Percentiles rank a stretch among this genome's conserved stretches.
Conservation (phyloP, 768 basidiomycete genomes). For the Crepidotus variabilis region DNA sequence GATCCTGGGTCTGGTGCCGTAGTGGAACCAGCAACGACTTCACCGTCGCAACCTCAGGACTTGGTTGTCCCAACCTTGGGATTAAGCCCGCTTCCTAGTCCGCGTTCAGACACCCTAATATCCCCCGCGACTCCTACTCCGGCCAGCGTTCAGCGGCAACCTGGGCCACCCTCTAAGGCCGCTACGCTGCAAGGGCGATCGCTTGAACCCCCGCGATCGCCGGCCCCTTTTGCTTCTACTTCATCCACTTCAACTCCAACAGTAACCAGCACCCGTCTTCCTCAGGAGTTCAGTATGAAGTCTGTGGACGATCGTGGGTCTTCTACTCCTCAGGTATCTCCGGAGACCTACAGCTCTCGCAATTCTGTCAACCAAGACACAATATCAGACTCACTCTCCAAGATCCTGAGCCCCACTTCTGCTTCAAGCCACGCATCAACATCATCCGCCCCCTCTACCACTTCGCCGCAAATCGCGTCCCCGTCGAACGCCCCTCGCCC, state of each 20-base stretch:
- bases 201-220: constrained; percentile 17
- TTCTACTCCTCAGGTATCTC: background rate
- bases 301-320: background rate
- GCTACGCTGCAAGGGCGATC: constrained; percentile 8
- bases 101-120: background rate
- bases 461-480: background rate
- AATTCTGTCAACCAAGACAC: background rate
- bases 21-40: background rate
- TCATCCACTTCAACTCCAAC: constrained; percentile 27
- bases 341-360: background rate
- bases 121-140: constrained; percentile 25
- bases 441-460: background rate
- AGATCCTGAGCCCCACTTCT: background rate
- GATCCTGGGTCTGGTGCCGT: background rate
- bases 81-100: constrained; percentile 10
- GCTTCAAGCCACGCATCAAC: background rate
- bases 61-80: background rate
- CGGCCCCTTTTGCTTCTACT: constrained; percentile 17
- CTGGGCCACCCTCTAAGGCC: background rate
- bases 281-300: background rate
- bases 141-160: constrained; percentile 18
- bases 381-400: background rate
- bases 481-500: background rate
- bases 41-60: background rate
- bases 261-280: constrained; percentile 14